Percentiles rank a stretch among this genome's conserved stretches.
These are phyloP conservation scores for Raffaelea albimanens DNA, from an alignment of 2,329 filamentous ascomycete genomes.

Conservation along the genomic window DNA sequence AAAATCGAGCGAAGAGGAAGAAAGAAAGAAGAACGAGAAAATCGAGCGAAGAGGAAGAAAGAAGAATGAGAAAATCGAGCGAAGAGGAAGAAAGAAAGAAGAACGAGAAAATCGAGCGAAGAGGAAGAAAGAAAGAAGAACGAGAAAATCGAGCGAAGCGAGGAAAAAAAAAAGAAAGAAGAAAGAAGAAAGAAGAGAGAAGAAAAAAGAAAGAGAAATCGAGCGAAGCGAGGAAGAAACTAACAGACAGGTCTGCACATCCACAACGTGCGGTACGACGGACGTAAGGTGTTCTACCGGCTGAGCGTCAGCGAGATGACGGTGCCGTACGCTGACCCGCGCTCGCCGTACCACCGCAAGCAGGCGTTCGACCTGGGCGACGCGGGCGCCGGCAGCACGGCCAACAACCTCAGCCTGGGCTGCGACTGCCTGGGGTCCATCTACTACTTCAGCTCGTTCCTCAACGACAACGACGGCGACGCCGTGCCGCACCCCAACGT, in stretches of 20 bases:
- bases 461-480: conserved; percentile 41
- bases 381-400: conserved; percentile 54
- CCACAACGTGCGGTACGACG: conserved; percentile 71
- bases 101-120: too few species aligned
- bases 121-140: conserved; percentile 13
- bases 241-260: background rate
- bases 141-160: conserved; percentile 25
- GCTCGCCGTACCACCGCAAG: conserved; percentile 57
- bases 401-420: conserved; percentile 58
- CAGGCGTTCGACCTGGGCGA: conserved; percentile 66
- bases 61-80: too few species aligned
- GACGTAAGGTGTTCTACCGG: conserved; percentile 55
- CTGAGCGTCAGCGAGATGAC: conserved; percentile 61
- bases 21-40: too few species aligned
- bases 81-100: too few species aligned
- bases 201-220: conserved; percentile 14
- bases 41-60: conserved; percentile 13
- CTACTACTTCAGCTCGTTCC: conserved; percentile 49
- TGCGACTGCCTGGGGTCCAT: conserved; percentile 63
- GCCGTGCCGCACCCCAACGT: conserved; percentile 40
- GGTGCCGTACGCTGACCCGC: conserved; percentile 54
- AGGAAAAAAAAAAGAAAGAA: too few species aligned
- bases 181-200: too few species aligned
- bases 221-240: too few species aligned
- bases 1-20: conserved; percentile 27